These are phyloP conservation scores for Camelina sativa DNA, from an alignment of 345 rosid genomes.

Conservation along the genomic window DNA sequence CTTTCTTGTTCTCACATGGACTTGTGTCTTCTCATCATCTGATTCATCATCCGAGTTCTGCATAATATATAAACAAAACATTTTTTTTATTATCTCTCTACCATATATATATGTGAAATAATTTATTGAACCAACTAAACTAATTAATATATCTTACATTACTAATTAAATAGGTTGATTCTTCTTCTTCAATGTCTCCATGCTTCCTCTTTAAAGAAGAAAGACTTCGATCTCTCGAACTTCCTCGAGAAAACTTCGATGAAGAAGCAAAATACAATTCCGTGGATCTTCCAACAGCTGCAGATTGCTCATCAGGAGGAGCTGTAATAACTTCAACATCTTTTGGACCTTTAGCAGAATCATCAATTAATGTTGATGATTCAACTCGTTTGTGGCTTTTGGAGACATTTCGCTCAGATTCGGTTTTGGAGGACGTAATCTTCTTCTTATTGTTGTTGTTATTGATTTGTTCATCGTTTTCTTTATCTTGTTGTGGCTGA, in stretches of 20 bases:
- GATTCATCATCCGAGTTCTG: constrained; percentile 37
- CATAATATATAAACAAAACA: neutral
- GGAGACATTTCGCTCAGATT: neutral
- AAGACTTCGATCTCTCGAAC: constrained; percentile 26
- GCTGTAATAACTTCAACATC: constrained; percentile 15
- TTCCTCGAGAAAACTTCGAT: constrained; percentile 27
- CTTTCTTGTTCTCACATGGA: constrained; percentile 35
- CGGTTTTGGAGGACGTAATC: constrained; percentile 1
- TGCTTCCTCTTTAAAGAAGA: constrained; percentile 26
- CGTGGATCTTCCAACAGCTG: constrained; percentile 46
- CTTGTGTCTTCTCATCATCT: constrained; percentile 39
- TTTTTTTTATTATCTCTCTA: neutral
- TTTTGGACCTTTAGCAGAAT: constrained; percentile 10
- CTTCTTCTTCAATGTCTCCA: constrained; percentile 39
- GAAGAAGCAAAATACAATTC: constrained; percentile 39
- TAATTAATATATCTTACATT: constrained; percentile 30
- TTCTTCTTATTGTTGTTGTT: neutral
- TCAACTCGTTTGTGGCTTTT: constrained; percentile 11
- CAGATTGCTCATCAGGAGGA: constrained; percentile 66
- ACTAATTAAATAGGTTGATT: constrained; percentile 30
- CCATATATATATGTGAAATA: neutral
- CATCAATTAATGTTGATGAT: constrained; percentile 24
- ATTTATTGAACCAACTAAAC: neutral
- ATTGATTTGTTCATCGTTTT: neutral
- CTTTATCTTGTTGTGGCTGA: constrained; percentile 8